Percentiles rank a stretch among this genome's conserved stretches.
These are phyloP conservation scores for Spiraea crenata DNA, from an alignment of 331 rosid genomes.

Conservation along the genomic window DNA sequence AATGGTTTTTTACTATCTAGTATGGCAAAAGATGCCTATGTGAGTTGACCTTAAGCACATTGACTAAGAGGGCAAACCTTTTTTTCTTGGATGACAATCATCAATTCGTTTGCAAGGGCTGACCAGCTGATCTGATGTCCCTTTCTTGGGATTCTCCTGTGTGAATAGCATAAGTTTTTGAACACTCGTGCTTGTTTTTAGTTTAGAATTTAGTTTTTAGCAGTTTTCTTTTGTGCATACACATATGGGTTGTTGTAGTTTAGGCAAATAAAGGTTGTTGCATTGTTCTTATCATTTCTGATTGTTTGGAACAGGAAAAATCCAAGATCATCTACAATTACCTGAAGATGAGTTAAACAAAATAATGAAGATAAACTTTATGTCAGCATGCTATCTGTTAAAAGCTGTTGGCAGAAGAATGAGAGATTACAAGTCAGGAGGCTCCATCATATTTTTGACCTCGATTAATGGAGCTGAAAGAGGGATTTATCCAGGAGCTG, in stretches of 20 bases:
- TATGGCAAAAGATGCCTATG: neutral
- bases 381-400: constrained; percentile 70
- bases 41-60: neutral
- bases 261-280: neutral
- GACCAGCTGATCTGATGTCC: neutral
- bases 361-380: constrained; percentile 59
- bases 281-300: neutral
- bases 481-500: constrained; percentile 72
- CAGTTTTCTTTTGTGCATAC: neutral
- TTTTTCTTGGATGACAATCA: neutral
- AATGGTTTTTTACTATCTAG: neutral
- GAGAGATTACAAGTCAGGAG: constrained; percentile 59
- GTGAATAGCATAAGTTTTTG: neutral
- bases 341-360: constrained; percentile 56
- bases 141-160: neutral
- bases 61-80: neutral
- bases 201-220: neutral
- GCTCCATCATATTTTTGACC: constrained; percentile 65
- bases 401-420: constrained; percentile 70
- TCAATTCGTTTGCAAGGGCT: neutral
- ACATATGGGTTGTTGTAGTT: neutral
- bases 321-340: constrained; percentile 54
- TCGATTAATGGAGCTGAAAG: constrained; percentile 66
- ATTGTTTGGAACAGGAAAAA: constrained; percentile 51
- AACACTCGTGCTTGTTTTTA: neutral